Evolutionary conservation across 805 yeast species (phyloP).

Genomic region (Yarrowia sp.): DNA sequence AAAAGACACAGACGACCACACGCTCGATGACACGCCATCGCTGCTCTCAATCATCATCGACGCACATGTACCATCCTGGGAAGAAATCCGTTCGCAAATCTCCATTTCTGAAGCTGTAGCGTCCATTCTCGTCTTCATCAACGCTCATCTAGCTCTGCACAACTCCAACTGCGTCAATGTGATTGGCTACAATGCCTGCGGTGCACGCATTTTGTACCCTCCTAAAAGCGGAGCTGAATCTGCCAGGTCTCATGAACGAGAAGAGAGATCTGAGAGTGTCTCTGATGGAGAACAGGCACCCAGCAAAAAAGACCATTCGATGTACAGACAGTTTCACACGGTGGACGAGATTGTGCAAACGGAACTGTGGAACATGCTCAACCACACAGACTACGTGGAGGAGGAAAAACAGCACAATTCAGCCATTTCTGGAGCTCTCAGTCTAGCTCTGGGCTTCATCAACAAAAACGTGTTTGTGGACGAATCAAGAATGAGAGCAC

Average conservation of each 20-base stretch:
- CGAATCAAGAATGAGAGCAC: conserved; percentile 52
- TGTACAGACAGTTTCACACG: conserved; percentile 80
- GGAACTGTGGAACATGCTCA: conserved; percentile 50
- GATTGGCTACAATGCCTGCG: conserved; percentile 67
- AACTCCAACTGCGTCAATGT: conserved; percentile 81
- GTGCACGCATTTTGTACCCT: conserved; percentile 73
- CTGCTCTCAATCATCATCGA: conserved; percentile 75
- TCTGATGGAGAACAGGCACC: background rate
- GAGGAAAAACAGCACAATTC: conserved; percentile 27
- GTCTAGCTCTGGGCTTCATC: conserved; percentile 75
- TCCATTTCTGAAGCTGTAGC: conserved; percentile 58
- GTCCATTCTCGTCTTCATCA: conserved; percentile 68
- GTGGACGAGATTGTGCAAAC: conserved; percentile 71
- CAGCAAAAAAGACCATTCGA: conserved; percentile 39
- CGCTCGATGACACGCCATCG: conserved; percentile 69
- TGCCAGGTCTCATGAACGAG: conserved; percentile 2
- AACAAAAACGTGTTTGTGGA: conserved; percentile 59
- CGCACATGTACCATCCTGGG: conserved; percentile 70
- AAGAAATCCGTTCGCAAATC: conserved; percentile 38
- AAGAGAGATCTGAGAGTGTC: conserved; percentile 4
- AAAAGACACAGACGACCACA: conserved; percentile 13
- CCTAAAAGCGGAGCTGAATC: background rate
- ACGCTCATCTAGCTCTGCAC: conserved; percentile 83
- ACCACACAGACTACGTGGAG: conserved; percentile 35
- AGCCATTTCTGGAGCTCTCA: conserved; percentile 71